Evolutionary conservation across 2,329 filamentous ascomycete genomes (phyloP).

Genomic region (Aureobasidium sp.): DNA sequence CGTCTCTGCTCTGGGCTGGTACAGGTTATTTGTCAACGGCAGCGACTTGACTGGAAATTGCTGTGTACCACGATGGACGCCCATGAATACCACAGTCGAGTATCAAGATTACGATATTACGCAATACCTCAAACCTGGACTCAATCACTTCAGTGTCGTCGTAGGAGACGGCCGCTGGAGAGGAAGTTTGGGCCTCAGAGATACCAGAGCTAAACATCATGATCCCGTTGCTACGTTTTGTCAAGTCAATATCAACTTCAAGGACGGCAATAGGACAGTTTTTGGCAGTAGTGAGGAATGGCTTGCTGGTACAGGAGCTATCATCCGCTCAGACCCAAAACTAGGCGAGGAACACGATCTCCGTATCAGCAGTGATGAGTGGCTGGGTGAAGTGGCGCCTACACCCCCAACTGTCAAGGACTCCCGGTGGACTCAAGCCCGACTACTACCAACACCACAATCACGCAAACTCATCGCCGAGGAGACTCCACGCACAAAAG

Average conservation of each 20-base stretch:
- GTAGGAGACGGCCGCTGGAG: constrained; percentile 6
- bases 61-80: constrained; percentile 8
- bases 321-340: constrained; percentile 2
- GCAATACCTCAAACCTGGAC: neutral
- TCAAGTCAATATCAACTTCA: constrained; percentile 1
- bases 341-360: constrained; percentile 2
- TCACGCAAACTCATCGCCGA: neutral
- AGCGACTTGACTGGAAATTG: constrained; percentile 1
- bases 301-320: neutral
- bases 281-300: constrained; percentile 2
- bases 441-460: neutral
- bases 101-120: constrained; percentile 10
- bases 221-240: constrained; percentile 1
- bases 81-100: neutral
- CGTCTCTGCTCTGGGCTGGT: constrained; percentile 6
- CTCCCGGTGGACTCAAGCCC: neutral
- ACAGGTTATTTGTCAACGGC: constrained; percentile 1
- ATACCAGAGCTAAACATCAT: constrained; percentile 1
- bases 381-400: neutral
- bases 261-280: constrained; percentile 1
- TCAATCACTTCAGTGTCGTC: constrained; percentile 1
- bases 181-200: neutral
- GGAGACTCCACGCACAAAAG: constrained; percentile 6
- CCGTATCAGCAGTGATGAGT: neutral
- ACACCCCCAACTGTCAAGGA: neutral